A percentile compares a stretch with the other conserved stretches of the same genome.
These are phyloP conservation scores for Xerocomus brunneocitrinus DNA, from an alignment of 768 basidiomycete genomes.

Conservation along the genomic window DNA sequence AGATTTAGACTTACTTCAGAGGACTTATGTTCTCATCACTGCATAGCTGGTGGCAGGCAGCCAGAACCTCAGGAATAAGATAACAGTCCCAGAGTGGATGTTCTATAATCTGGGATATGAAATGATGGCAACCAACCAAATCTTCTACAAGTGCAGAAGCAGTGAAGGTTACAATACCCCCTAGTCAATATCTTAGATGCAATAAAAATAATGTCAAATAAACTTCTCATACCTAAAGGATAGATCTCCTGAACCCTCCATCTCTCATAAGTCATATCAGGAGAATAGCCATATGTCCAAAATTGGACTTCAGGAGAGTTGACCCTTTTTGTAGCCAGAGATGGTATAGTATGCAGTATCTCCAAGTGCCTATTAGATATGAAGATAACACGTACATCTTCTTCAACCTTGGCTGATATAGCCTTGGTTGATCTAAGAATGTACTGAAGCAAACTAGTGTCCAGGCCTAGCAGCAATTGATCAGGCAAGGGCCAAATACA, in stretches of 20 bases:
- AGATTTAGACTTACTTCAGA: constrained; percentile 8
- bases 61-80: constrained; percentile 60
- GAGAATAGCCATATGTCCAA: constrained; percentile 64
- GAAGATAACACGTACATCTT: constrained; percentile 52
- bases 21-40: neutral
- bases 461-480: constrained; percentile 32
- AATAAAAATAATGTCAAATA: neutral
- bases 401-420: constrained; percentile 33
- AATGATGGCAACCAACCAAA: constrained; percentile 42
- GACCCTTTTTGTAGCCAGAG: constrained; percentile 43
- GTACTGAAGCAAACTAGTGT: constrained; percentile 39
- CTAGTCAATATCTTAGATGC: constrained; percentile 32
- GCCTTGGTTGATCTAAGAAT: constrained; percentile 46
- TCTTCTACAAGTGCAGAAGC: constrained; percentile 54
- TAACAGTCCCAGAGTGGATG: constrained; percentile 71
- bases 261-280: constrained; percentile 41
- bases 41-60: constrained; percentile 31
- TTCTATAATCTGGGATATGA: constrained; percentile 47
- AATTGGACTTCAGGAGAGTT: constrained; percentile 50
- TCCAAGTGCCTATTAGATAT: constrained; percentile 57
- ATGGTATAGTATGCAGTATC: constrained; percentile 45
- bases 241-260: constrained; percentile 70
- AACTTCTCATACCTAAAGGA: constrained; percentile 49
- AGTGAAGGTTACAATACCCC: constrained; percentile 71
- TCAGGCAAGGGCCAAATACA: constrained; percentile 44